Evolutionary conservation across 2,329 filamentous ascomycete species (phyloP).

Genomic region (Alternaria panax): DNA sequence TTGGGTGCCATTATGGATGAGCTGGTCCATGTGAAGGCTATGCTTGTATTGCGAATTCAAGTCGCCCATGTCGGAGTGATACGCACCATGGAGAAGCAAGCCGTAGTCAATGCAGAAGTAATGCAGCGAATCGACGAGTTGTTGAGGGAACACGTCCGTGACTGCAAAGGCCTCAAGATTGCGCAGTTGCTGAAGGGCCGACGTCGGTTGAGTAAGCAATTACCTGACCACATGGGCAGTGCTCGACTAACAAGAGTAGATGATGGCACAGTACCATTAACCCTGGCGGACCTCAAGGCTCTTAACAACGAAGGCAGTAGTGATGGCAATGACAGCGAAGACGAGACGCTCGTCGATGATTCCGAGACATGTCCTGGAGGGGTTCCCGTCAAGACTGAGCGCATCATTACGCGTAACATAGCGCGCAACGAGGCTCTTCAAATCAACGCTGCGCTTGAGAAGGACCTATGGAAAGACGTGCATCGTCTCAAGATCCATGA

Average conservation of each 20-base stretch:
- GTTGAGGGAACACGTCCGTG: background rate
- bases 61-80: constrained; percentile 28
- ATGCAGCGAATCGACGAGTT: constrained; percentile 23
- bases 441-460: constrained; percentile 23
- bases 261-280: background rate
- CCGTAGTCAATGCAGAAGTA: constrained; percentile 19
- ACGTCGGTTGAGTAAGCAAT: background rate
- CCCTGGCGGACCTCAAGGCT: background rate
- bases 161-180: background rate
- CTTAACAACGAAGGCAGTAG: background rate
- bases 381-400: background rate
- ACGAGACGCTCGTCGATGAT: background rate
- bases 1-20: constrained; percentile 25
- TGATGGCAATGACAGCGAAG: background rate
- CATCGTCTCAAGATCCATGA: constrained; percentile 19
- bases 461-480: constrained; percentile 25
- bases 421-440: constrained; percentile 21
- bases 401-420: constrained; percentile 21
- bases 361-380: background rate
- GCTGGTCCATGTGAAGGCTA: constrained; percentile 22
- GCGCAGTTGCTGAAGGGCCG: background rate
- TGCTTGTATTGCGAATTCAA: constrained; percentile 22
- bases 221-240: background rate
- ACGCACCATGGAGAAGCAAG: constrained; percentile 12
- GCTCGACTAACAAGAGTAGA: background rate